phyloP scores from a whole-genome alignment of 139 green algal species.

The Closterium sp. region DNA sequence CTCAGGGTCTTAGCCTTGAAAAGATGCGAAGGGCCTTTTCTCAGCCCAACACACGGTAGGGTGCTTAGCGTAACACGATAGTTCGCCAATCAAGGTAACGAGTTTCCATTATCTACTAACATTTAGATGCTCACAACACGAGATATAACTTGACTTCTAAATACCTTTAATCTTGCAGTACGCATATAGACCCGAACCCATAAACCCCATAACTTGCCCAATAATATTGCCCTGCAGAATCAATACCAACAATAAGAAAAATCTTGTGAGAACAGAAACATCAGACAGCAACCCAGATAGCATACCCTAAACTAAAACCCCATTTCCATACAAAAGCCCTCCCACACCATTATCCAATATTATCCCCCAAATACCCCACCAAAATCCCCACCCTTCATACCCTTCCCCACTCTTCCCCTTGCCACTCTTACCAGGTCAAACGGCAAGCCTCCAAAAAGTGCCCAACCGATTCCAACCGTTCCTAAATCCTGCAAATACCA shows the following conservation, averaged over 20 bases:
- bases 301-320: not conserved
- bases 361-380: too few relatives aligned
- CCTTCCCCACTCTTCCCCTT: not conserved
- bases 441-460: slow-evolving; percentile 14
- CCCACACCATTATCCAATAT: too few relatives aligned
- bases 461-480: slow-evolving; percentile 23
- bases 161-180: slow-evolving; percentile 44
- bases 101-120: too few relatives aligned
- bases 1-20: too few relatives aligned
- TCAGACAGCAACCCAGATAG: not conserved
- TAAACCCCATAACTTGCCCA: slow-evolving; percentile 26
- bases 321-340: too few relatives aligned
- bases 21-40: too few relatives aligned
- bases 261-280: not conserved
- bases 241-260: not conserved
- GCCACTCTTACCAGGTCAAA: slow-evolving; percentile 20
- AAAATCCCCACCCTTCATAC: not conserved
- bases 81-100: too few relatives aligned
- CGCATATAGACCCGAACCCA: slow-evolving; percentile 34
- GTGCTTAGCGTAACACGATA: too few relatives aligned
- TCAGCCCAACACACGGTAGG: too few relatives aligned
- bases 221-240: slow-evolving; percentile 26
- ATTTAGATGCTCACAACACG: too few relatives aligned
- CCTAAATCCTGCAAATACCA: slow-evolving; percentile 25
- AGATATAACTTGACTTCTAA: not conserved